A percentile compares a stretch with the other conserved stretches of the same genome.
Conservation (phyloP, 169 alveolate species). For the Plasmodium fragile region DNA sequence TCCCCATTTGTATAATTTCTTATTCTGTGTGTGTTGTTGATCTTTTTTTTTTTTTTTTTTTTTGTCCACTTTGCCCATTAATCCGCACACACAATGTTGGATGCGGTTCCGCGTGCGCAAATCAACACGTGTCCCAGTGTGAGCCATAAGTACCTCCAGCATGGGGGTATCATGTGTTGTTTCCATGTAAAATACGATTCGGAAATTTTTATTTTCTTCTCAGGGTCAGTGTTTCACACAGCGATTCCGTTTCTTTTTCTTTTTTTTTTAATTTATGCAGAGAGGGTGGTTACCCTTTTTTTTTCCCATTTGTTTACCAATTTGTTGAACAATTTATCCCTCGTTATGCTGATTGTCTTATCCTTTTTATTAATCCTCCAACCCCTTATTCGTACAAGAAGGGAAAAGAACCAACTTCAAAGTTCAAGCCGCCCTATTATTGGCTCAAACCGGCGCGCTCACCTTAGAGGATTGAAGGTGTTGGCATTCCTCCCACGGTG, state of each 20-base stretch:
- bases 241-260: not conserved
- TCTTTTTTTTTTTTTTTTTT: not conserved
- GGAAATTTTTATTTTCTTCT: not conserved
- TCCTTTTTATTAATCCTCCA: not conserved
- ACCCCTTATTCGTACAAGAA: too few species aligned
- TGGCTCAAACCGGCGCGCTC: too few species aligned
- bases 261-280: not conserved
- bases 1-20: not conserved
- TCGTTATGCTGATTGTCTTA: not conserved
- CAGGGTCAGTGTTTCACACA: not conserved
- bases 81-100: not conserved
- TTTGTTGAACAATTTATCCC: not conserved
- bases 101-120: not conserved
- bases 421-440: too few species aligned
- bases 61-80: not conserved
- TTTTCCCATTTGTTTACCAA: not conserved
- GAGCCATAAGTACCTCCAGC: not conserved
- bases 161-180: not conserved
- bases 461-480: too few species aligned
- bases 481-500: too few species aligned
- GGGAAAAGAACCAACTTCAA: too few species aligned
- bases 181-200: not conserved
- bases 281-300: not conserved
- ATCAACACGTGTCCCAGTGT: not conserved
- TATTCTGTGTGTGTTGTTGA: not conserved